Evolutionary conservation across 2,329 filamentous ascomycete genomes (phyloP), one percentile per base, ranked within the genome.

Genomic region (Pseudogymnoascus sp.): DNA sequence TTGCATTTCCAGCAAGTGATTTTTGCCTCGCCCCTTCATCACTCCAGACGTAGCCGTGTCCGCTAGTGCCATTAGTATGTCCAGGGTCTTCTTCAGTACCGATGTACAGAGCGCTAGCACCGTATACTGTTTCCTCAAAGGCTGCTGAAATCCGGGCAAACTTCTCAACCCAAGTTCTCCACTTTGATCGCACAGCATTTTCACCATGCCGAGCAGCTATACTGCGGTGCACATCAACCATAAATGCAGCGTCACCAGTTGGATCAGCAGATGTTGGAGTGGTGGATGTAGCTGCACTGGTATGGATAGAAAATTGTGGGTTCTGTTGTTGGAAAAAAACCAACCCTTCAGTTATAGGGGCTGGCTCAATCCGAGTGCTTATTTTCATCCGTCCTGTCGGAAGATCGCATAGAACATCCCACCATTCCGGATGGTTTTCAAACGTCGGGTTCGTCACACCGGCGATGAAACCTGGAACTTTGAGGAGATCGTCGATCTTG

Each of bases 381-480:
- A 99, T 97, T 76, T 95, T 96, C 80, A 99, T 92, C 47, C 93
- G 87, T 9, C 95, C 95, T 1, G 88, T 93, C 0, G 93, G 89
- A 44, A 99, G 80, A 75, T 99, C 95, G 75, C 95, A 99, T 11
- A 99, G 82, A 9, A 99, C 78, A 76, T 99, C 95, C 95, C 95
- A 99, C 95, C 95, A 99, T 74, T 97, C 93, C 0, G 90, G 90
- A 71, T 97, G 93, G 71, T 92, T 86, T 66, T 93, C 92, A 74
- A 99, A 99, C 0, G 92, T 93, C 5, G 95, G 95, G 73, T 99
- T 99, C 1, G 93, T 99, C 42, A 99, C 95, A 64, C 95, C 95
- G 2, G 95, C 95, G 70, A 99, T 96, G 76, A 99, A 99, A 1
- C 95, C 95, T 6, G 95, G 93, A 0, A 99, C 95, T 71, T 96